Evolutionary conservation across 2,329 filamentous ascomycete species (phyloP), one percentile per base, ranked within the genome.

Genomic region (Myotisia sp.): DNA sequence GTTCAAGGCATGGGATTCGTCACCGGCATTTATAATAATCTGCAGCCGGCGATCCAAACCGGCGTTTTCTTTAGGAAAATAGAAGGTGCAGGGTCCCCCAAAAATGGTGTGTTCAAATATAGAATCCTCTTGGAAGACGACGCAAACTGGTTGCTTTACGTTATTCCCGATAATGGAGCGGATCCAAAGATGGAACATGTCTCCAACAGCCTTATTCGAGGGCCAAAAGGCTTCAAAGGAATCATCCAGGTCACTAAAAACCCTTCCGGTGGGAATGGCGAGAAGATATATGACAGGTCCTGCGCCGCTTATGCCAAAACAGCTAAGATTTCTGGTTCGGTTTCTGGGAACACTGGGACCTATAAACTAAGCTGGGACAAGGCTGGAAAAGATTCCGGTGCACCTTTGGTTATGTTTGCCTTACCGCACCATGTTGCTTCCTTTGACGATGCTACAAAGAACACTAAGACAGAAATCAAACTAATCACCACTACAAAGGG

Each of bases 1-100:
- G 74, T 92, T 0, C 87, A 95, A 51, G 90, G 90, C 7, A 90
- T 92, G 74, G 78, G 74, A 0, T 92, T 85, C 47, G 65, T 93
- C 12, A 94, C 86, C 3, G 86, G 68, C 0, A 55, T 79, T 12
- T 95, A 86, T 56, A 67, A 65, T 35, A 73, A 74, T 19, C 66
- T 74, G 0, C 76, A 73, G 5, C 87, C 87, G 0, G 50, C 76
- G 3, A 67, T 95, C 27, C 75, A 86, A 45, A 79, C 76, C 14
- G 75, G 74, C 1, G 70, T 90, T 2, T 79, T 77, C 40, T 92
- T 87, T 62, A 67, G 68, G 37, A 74, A 68, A 12, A 63, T 94
- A 30, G 60, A 60, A 3, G 59, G 59, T 23, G 62, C 60, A n/a
- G 59, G 60, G 4, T 55, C 64, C 2, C 69, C 71, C 17, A 75